Evolutionary conservation across 2,329 filamentous ascomycete genomes (phyloP).

Genomic region (Nectriaceae sp.): DNA sequence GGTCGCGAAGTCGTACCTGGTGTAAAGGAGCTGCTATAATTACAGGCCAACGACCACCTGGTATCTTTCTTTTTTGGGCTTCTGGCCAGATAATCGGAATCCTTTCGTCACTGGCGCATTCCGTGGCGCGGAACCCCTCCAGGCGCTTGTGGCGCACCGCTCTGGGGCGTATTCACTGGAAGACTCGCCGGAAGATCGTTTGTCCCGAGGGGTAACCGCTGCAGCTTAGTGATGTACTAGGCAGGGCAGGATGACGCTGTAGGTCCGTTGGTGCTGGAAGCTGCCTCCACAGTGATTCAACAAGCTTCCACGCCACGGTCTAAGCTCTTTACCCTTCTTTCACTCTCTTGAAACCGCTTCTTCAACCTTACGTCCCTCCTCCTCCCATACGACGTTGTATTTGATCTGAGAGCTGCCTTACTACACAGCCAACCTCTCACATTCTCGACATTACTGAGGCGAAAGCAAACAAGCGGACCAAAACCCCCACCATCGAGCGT

Average conservation of each 20-base stretch:
- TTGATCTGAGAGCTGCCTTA: too few relatives aligned
- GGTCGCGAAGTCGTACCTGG: too few relatives aligned
- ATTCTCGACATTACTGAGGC: too few relatives aligned
- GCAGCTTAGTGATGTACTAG: constrained; percentile 13
- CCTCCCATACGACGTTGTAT: too few relatives aligned
- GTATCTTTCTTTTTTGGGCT: too few relatives aligned
- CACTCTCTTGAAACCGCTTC: neutral
- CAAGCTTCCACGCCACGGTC: constrained; percentile 18
- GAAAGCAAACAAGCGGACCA: neutral
- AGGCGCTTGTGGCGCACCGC: constrained; percentile 10
- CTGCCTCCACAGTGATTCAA: constrained; percentile 19
- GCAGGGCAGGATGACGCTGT: constrained; percentile 33
- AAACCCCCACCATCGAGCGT: constrained; percentile 3
- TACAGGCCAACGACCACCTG: neutral
- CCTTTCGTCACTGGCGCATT: constrained; percentile 6
- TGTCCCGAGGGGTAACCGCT: neutral
- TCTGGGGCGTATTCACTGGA: neutral
- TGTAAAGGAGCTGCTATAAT: neutral
- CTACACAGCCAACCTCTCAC: too few relatives aligned
- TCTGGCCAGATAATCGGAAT: constrained; percentile 24
- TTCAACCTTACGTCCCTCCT: neutral
- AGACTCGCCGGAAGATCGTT: constrained; percentile 12
- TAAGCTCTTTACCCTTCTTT: constrained; percentile 5
- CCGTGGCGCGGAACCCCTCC: constrained; percentile 11
- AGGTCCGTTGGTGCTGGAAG: constrained; percentile 2